phyloP scores from a whole-genome alignment of 768 basidiomycete species.

The Leccinum truebloodii region DNA sequence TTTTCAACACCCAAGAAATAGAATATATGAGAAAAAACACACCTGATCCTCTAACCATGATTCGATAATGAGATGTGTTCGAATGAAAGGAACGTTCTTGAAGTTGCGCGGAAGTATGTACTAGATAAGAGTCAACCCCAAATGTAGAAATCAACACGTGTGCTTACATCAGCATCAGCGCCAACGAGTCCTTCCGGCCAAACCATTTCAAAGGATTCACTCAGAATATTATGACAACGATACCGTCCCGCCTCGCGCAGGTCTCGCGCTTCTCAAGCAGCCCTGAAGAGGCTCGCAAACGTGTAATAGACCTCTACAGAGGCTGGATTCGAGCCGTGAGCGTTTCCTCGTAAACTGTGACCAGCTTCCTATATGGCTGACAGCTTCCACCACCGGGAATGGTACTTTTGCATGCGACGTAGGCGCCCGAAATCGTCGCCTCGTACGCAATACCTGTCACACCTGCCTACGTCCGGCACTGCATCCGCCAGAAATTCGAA shows the following conservation, averaged over 20 bases:
- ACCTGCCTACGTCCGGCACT: conserved; percentile 73
- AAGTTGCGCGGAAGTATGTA: conserved; percentile 12
- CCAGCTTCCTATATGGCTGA: background rate
- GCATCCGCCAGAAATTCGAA: conserved; percentile 87
- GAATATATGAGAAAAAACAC: background rate
- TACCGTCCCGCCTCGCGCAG: conserved; percentile 85
- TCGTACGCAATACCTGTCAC: conserved; percentile 84
- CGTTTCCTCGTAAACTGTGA: background rate
- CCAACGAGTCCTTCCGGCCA: conserved; percentile 5
- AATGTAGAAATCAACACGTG: conserved; percentile 4
- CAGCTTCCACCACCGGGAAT: background rate
- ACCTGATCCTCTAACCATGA: conserved; percentile 37
- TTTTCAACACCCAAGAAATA: background rate
- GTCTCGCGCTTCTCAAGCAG: conserved; percentile 58
- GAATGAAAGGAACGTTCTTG: background rate
- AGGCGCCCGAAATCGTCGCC: conserved; percentile 90
- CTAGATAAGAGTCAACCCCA: conserved; percentile 22
- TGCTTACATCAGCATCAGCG: conserved; percentile 20
- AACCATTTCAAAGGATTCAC: background rate
- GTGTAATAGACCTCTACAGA: conserved; percentile 80
- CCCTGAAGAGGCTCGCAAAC: conserved; percentile 60
- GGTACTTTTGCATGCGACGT: conserved; percentile 3
- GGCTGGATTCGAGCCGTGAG: conserved; percentile 92
- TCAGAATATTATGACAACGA: conserved; percentile 62
- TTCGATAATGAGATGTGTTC: conserved; percentile 1